Evolutionary conservation across 306 rosid species (phyloP), one percentile per base, ranked within the genome.

Genomic region (Trifolium pratense): DNA sequence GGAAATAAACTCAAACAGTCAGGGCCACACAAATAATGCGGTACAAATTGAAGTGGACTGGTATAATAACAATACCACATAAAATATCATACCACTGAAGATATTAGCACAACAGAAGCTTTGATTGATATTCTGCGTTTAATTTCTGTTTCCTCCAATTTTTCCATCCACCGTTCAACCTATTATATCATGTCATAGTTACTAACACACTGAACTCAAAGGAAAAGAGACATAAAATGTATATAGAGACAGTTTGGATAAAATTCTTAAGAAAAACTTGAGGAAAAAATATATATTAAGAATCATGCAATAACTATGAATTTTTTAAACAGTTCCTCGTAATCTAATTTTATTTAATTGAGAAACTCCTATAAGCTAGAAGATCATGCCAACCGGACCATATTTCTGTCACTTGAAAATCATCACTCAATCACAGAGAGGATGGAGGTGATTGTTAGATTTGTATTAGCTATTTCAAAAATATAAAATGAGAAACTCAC

Each of bases 101-200:
- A 58, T 83, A 70, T 73, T 65, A 87, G 71, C 42, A 84, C 82
- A 82, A 94, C 81, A 75, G 88, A 80, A 52, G 85, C 75, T 88
- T 91, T 94, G 75, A 94, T 90, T 71, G 92, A 86, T 73, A 90
- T 75, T 83, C 96, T 94, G 66, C 58, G 75, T 85, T 88, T 89
- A 76, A 84, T 65, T 77, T 94, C 97, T 8, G 87, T 68, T 87
- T 94, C 97, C 78, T 94, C 99, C 83, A 94, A 82, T 80, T 94
- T 94, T 84, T 91, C 97, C 92, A 94, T 94, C 97, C 90, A 94
- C 43, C 89, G 87, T 81, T 94, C 97, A 66, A 90, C 87, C 99
- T 94, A 74, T 58, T 71, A 82, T 40, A 76, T 63, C 49, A 67
- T 21, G 23, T 62, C 62, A 69, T 46, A 78, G 79, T 76, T 65